phyloP scores from a whole-genome alignment of 352 stramenopile species.

The Vaucheria bursata region DNA sequence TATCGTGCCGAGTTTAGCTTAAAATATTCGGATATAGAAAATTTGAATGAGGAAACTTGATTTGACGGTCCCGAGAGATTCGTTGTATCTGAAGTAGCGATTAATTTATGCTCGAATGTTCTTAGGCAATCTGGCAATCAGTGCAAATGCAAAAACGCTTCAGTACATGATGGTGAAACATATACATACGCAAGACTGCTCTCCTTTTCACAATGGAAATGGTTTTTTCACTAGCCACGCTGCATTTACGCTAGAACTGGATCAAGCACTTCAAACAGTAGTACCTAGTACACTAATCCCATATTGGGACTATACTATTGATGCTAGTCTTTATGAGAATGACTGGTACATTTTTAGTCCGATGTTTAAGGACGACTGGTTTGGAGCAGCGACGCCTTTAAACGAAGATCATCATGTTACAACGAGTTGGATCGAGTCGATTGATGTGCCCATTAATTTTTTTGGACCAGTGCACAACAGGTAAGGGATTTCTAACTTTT shows the following conservation, averaged over 20 bases:
- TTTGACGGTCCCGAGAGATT: too few species aligned
- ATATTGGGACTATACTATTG: neutral
- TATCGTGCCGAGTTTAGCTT: too few species aligned
- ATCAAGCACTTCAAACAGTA: slow-evolving; percentile 7
- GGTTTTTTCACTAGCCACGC: slow-evolving; percentile 12
- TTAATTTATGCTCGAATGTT: too few species aligned
- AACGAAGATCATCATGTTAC: neutral
- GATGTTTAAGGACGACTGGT: neutral
- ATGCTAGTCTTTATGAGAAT: slow-evolving; percentile 12
- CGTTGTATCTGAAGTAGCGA: too few species aligned
- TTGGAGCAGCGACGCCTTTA: neutral
- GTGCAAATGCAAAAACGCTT: slow-evolving; percentile 7
- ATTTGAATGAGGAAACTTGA: too few species aligned
- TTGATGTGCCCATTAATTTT: neutral
- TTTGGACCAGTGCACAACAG: neutral
- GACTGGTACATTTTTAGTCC: neutral
- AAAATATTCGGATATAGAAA: too few species aligned
- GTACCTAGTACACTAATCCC: neutral
- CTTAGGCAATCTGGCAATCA: too few species aligned
- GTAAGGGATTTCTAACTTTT: too few species aligned
- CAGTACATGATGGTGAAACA: slow-evolving; percentile 2
- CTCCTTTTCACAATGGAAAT: slow-evolving; percentile 5
- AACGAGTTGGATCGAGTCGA: neutral
- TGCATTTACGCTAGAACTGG: slow-evolving; percentile 14
- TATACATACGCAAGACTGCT: neutral